A percentile compares a stretch with the other conserved stretches of the same genome.
Conservation (phyloP, 495 filamentous ascomycete genomes). For the Penicillium argentinense region DNA sequence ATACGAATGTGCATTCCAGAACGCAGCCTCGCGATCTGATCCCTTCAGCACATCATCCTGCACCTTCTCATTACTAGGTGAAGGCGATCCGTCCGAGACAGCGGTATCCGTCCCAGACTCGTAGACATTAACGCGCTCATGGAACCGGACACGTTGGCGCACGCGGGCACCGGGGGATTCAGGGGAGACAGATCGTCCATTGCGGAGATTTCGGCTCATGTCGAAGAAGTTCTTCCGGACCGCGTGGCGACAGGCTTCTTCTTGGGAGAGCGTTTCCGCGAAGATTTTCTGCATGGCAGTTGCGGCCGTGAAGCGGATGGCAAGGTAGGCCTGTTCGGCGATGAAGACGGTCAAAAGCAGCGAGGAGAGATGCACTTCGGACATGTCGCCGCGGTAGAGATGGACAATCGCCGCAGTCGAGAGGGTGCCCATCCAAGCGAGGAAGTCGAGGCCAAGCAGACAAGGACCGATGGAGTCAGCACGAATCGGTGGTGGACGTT, state of each 20-base stretch:
- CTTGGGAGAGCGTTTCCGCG: constrained; percentile 72
- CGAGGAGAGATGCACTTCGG: constrained; percentile 66
- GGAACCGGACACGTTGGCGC: constrained; percentile 37
- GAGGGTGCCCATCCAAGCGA: constrained; percentile 85
- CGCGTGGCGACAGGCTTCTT: constrained; percentile 67
- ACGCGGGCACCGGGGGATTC: constrained; percentile 14
- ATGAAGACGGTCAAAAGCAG: constrained; percentile 78
- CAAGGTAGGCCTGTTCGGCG: constrained; percentile 80
- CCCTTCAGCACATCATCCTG: constrained; percentile 29
- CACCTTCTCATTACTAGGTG: constrained; percentile 15
- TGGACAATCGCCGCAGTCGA: constrained; percentile 84
- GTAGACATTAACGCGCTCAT: constrained; percentile 41
- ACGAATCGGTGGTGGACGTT: constrained; percentile 83
- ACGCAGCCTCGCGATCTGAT: constrained; percentile 30
- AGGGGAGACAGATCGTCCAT: background rate
- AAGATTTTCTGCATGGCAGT: constrained; percentile 72
- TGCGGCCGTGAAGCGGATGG: constrained; percentile 63
- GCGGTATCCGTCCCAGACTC: constrained; percentile 13
- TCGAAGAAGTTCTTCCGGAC: constrained; percentile 70
- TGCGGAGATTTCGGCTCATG: constrained; percentile 6
- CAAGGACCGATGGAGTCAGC: constrained; percentile 93
- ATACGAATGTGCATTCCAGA: constrained; percentile 30
- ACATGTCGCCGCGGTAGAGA: constrained; percentile 67
- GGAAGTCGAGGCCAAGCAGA: constrained; percentile 78
- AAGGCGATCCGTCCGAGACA: constrained; percentile 13